Evolutionary conservation across 1,284 basidiomycete genomes (phyloP), one percentile per base, ranked within the genome.

Genomic region (Ceratobasidium sp.): DNA sequence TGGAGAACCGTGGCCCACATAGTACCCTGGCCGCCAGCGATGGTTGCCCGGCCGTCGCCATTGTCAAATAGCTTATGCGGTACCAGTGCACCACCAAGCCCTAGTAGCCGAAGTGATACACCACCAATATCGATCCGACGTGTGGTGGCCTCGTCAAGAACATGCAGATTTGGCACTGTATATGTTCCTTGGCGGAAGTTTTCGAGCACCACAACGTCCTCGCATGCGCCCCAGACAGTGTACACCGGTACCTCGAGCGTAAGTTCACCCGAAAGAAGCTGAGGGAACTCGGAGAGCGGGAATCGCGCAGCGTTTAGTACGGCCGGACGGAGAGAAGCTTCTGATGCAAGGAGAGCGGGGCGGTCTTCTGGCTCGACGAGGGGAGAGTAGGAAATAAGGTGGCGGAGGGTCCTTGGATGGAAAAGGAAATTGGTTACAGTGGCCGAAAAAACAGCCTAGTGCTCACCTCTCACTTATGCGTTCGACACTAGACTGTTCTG

Each of bases 1-100:
- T 99, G 98, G 30, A 99, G 87, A 5, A 95, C 93, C 0, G 97
- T 99, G 0, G 95, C 95, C 98, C 98, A 99, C 92, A 98, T 98
- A 26, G 96, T 98, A 32, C 98, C 98, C 79, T 95, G 93, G 0
- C 95, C 97, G 54, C 98, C 98, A 0, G 98, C 97, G 76, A 99
- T 98, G 13, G 97, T 98, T 1, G 95, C 96, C 59, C 86, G 89
- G 1, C 96, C 97, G 69, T 97, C 94, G 0, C 98, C 95, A 76
- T 96, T 96, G 86, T 98, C 94, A 81, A 98, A 99, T 84, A 99
- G 89, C 84, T 98, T 98, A 86, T 98, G 96, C 28, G 91, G 89
- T 11, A 98, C 96, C 50, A 98, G 88, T 5, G 97, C 97, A 73
- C 98, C 98, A 7, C 98, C 98, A 38, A 99, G 86, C 58, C 97